Conservation (phyloP, 2,329 filamentous ascomycete genomes). For the Elsinoe batatas region DNA sequence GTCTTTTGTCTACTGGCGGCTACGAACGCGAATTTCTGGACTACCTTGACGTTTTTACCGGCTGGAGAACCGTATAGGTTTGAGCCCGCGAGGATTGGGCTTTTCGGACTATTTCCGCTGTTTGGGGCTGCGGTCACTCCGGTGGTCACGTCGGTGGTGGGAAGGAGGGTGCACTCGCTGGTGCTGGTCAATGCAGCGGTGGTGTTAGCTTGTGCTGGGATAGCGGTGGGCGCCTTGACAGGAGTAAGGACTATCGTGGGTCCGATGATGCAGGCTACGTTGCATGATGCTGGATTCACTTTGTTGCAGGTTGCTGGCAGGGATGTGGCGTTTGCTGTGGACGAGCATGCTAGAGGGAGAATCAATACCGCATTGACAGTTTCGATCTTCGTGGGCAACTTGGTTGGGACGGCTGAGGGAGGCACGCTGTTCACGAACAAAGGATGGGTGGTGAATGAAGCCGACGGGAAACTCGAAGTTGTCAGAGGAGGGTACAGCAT, state of each 20-base stretch:
- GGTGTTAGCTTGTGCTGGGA: constrained; percentile 48
- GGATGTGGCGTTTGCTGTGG: constrained; percentile 58
- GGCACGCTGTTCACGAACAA: constrained; percentile 45
- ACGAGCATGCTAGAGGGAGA: constrained; percentile 60
- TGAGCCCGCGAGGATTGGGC: constrained; percentile 56
- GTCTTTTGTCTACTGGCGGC: constrained; percentile 53
- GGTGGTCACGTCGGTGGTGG: constrained; percentile 58
- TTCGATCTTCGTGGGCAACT: constrained; percentile 61
- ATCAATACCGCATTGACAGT: constrained; percentile 81
- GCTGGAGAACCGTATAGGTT: constrained; percentile 60
- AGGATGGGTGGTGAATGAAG: constrained; percentile 49
- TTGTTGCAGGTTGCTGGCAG: constrained; percentile 65
- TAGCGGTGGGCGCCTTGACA: constrained; percentile 58
- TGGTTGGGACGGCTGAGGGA: constrained; percentile 51
- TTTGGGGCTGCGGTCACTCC: constrained; percentile 59
- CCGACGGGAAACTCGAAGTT: constrained; percentile 49
- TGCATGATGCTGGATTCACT: constrained; percentile 63
- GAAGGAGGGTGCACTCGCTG: constrained; percentile 59
- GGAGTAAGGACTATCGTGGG: constrained; percentile 58
- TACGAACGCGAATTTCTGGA: constrained; percentile 61
- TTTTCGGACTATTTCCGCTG: constrained; percentile 71
- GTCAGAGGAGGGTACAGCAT: background rate
- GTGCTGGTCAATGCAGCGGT: constrained; percentile 57
- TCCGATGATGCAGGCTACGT: constrained; percentile 60
- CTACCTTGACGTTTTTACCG: constrained; percentile 69